Evolutionary conservation across 2,329 filamentous ascomycete genomes (phyloP).

Genomic region (Bipolaris bicolor): DNA sequence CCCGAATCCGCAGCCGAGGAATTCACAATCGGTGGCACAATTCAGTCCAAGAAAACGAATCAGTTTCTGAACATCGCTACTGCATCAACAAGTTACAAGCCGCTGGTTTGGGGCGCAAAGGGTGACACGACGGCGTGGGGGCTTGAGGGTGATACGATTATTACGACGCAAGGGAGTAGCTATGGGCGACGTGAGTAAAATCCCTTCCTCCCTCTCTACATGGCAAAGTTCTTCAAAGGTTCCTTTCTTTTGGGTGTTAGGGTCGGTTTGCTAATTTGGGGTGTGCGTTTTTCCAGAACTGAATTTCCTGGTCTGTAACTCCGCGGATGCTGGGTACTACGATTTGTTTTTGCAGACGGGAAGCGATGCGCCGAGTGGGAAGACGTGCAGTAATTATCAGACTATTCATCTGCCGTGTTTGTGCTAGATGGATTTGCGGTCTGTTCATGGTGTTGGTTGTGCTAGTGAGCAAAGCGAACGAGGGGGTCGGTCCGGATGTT

Average conservation of each 20-base stretch:
- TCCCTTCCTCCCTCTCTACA: not conserved
- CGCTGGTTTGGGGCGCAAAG: slow-evolving; percentile 54
- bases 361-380: slow-evolving; percentile 56
- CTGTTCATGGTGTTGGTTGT: not conserved
- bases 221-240: not conserved
- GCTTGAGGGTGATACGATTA: slow-evolving; percentile 57
- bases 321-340: slow-evolving; percentile 52
- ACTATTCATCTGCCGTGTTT: slow-evolving; percentile 62
- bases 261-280: not conserved
- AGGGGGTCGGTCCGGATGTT: too few species aligned
- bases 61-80: slow-evolving; percentile 57
- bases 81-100: slow-evolving; percentile 59
- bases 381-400: slow-evolving; percentile 62
- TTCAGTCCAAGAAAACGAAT: slow-evolving; percentile 58
- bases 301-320: slow-evolving; percentile 59
- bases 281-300: slow-evolving; percentile 46
- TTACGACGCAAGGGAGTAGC: slow-evolving; percentile 53
- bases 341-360: slow-evolving; percentile 62
- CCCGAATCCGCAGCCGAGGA: slow-evolving; percentile 58
- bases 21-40: slow-evolving; percentile 58
- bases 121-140: slow-evolving; percentile 58
- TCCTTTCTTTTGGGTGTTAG: not conserved
- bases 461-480: not conserved
- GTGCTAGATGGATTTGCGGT: slow-evolving; percentile 35
- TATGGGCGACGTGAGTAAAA: slow-evolving; percentile 51